Percentiles rank a stretch among this genome's conserved stretches.
Evolutionary conservation across 2,329 filamentous ascomycete species (phyloP).

Genomic region (Teratosphaeriaceae sp.): DNA sequence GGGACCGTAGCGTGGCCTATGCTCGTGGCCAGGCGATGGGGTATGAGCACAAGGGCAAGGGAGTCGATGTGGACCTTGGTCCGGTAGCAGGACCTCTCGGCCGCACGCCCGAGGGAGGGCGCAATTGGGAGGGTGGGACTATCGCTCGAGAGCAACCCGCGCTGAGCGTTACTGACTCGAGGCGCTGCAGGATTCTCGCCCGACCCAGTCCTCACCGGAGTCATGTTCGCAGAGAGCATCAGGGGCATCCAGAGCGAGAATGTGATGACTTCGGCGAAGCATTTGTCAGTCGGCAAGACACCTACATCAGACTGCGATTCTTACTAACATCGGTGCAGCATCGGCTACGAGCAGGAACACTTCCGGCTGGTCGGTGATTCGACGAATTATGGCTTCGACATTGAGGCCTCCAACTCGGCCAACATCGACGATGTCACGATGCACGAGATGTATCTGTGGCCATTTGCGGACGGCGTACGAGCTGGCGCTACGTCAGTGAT

Average conservation of each 20-base stretch:
- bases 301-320: neutral
- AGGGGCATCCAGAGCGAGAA: constrained; percentile 75
- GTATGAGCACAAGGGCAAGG: constrained; percentile 66
- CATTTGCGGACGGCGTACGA: constrained; percentile 44
- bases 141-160: neutral
- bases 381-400: constrained; percentile 51
- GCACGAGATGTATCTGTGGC: constrained; percentile 33
- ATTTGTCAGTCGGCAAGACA: too few species aligned
- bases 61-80: constrained; percentile 66
- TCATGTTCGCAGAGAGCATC: constrained; percentile 65
- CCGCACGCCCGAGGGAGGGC: constrained; percentile 37
- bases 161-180: constrained; percentile 12
- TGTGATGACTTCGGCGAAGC: too few species aligned
- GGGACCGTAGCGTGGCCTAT: constrained; percentile 65
- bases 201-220: constrained; percentile 68
- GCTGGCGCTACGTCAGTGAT: constrained; percentile 44
- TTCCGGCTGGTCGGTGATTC: constrained; percentile 49
- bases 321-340: too few species aligned
- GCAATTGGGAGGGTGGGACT: constrained; percentile 61
- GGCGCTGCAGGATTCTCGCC: constrained; percentile 62
- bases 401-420: constrained; percentile 40
- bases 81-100: constrained; percentile 71
- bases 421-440: constrained; percentile 59
- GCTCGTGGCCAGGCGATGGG: constrained; percentile 67
- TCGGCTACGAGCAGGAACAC: constrained; percentile 68